Conservation (phyloP, 257 asterid species). For the Jacaranda mimosifolia region DNA sequence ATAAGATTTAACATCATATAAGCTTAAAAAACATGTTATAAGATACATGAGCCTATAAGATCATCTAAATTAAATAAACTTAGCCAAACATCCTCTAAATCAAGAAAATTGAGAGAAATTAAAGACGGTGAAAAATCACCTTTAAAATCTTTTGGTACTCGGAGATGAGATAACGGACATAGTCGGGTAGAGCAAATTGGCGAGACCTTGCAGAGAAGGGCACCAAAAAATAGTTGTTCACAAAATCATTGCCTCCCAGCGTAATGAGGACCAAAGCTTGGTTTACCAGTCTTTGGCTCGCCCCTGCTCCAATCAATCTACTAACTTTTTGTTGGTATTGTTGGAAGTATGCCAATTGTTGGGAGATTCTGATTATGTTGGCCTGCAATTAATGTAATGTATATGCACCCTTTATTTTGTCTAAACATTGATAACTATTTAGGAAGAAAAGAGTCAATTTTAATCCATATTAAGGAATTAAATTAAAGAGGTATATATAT, state of each 20-base stretch:
- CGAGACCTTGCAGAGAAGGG: conserved; percentile 76
- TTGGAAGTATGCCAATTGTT: conserved; percentile 67
- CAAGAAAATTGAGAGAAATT: neutral
- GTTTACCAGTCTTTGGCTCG: conserved; percentile 51
- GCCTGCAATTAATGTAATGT: conserved; percentile 43
- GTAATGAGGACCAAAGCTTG: conserved; percentile 71
- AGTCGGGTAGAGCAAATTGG: conserved; percentile 62
- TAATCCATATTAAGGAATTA: too few species aligned
- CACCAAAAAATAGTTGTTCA: conserved; percentile 71
- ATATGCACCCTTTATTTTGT: too few species aligned
- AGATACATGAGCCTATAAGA: too few species aligned
- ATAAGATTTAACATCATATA: too few species aligned
- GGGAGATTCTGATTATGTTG: conserved; percentile 61
- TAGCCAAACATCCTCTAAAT: too few species aligned
- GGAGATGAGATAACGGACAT: conserved; percentile 67
- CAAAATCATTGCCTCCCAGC: conserved; percentile 84
- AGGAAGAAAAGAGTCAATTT: too few species aligned
- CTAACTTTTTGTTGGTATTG: conserved; percentile 63
- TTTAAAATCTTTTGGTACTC: conserved; percentile 63
- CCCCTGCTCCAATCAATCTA: conserved; percentile 52
- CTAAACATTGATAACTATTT: too few species aligned
- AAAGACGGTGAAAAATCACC: conserved; percentile 46
- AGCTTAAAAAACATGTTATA: too few species aligned
- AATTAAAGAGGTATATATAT: too few species aligned
- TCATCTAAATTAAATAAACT: too few species aligned